Conservation (phyloP, 2,329 filamentous ascomycete species). For the Cadophora malorum region DNA sequence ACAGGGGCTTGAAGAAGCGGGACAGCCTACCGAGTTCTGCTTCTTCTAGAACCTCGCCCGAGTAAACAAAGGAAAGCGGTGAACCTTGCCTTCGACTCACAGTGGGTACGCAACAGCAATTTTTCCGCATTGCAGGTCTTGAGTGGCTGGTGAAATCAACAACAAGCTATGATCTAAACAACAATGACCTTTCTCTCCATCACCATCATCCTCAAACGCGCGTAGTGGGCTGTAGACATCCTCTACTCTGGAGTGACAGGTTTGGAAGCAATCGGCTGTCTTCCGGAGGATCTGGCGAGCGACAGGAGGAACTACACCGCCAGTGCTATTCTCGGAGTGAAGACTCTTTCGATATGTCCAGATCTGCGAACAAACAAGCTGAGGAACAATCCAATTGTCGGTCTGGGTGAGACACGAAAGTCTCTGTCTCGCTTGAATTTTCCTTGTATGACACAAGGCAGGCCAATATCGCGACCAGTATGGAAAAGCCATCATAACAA, state of each 20-base stretch:
- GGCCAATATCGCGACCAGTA: conserved; percentile 6
- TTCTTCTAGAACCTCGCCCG: conserved; percentile 22
- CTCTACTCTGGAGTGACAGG: background rate
- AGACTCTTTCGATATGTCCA: conserved; percentile 2
- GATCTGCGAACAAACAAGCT: conserved; percentile 15
- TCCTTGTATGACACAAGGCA: conserved; percentile 13
- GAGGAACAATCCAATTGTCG: conserved; percentile 16
- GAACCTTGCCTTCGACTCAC: conserved; percentile 33
- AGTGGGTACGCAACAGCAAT: conserved; percentile 24
- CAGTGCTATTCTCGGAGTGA: conserved; percentile 5
- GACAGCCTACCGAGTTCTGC: conserved; percentile 10
- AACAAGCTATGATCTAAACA: conserved; percentile 1
- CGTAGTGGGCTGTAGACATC: conserved; percentile 2
- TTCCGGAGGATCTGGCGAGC: conserved; percentile 23
- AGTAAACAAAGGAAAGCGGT: conserved; percentile 29
- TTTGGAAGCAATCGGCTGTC: conserved; percentile 8
- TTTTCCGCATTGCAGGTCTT: conserved; percentile 29
- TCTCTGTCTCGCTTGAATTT: conserved; percentile 6
- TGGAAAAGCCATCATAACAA: conserved; percentile 1
- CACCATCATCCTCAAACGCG: conserved; percentile 22
- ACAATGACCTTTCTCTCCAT: conserved; percentile 10
- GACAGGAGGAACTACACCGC: conserved; percentile 16
- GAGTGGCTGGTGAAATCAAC: conserved; percentile 35
- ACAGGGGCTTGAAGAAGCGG: conserved; percentile 21
- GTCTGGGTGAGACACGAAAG: conserved; percentile 21